Evolutionary conservation across 139 green algal species (phyloP).

Genomic region (Ettlia oleoabundans): DNA sequence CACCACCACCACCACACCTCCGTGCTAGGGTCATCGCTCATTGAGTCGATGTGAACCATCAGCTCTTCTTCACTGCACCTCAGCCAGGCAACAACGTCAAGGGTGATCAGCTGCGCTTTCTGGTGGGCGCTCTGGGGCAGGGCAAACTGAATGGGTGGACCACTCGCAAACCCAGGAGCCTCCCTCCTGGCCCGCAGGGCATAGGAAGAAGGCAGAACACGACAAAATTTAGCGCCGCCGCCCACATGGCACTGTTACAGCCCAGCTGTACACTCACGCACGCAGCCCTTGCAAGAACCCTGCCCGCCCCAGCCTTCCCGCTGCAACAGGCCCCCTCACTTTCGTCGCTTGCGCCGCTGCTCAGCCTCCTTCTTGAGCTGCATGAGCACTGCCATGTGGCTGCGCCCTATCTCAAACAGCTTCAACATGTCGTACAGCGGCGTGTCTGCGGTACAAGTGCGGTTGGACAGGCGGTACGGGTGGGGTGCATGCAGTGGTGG

Average conservation of each 20-base stretch:
- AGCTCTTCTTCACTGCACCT: conserved; percentile 9
- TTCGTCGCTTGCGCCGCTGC: background rate
- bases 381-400: conserved; percentile 89
- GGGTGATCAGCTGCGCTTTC: background rate
- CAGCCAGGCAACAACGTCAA: background rate
- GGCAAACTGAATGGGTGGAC: too few species aligned
- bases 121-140: too few species aligned
- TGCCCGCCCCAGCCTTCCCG: background rate
- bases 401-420: conserved; percentile 90
- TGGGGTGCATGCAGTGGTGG: background rate
- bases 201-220: too few species aligned
- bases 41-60: conserved; percentile 7
- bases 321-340: background rate
- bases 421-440: conserved; percentile 91
- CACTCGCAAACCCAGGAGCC: too few species aligned
- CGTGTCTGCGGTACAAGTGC: conserved; percentile 38
- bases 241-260: too few species aligned
- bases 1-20: background rate
- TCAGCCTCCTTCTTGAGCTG: conserved; percentile 38
- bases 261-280: too few species aligned
- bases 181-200: too few species aligned
- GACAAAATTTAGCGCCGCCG: too few species aligned
- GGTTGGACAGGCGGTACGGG: background rate
- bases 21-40: conserved; percentile 16
- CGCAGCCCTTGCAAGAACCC: background rate